phyloP scores from a whole-genome alignment of 805 yeast species.

The Candida berthetii region DNA sequence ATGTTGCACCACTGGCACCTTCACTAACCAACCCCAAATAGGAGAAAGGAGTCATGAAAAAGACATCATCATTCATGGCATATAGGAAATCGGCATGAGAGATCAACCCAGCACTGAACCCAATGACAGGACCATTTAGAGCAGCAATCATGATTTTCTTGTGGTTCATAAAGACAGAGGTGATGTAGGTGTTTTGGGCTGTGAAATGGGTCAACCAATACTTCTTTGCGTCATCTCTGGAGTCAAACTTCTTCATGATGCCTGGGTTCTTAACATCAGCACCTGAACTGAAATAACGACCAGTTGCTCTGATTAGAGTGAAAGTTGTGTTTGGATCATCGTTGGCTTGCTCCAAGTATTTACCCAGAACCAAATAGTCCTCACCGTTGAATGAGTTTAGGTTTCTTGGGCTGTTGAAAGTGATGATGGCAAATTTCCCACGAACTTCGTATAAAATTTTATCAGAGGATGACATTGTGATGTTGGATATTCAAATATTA shows the following conservation, averaged over 20 bases:
- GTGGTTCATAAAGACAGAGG: constrained; percentile 65
- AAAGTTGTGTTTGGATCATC: constrained; percentile 50
- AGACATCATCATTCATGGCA: constrained; percentile 50
- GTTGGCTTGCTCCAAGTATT: constrained; percentile 56
- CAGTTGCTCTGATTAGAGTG: constrained; percentile 66
- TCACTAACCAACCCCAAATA: constrained; percentile 80
- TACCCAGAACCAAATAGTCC: constrained; percentile 58
- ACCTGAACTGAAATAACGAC: constrained; percentile 79
- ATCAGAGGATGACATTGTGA: constrained; percentile 13
- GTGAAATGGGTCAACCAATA: constrained; percentile 53
- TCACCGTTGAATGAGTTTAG: constrained; percentile 63
- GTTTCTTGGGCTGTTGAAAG: constrained; percentile 52
- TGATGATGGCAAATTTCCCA: constrained; percentile 53
- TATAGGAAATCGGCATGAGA: constrained; percentile 75
- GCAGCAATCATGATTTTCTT: constrained; percentile 65
- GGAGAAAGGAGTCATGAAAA: constrained; percentile 70
- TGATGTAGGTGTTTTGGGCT: constrained; percentile 66
- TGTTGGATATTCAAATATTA: neutral
- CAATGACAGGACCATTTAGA: constrained; percentile 84
- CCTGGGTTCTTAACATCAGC: constrained; percentile 53
- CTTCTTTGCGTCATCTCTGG: constrained; percentile 19
- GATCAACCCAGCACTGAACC: constrained; percentile 68
- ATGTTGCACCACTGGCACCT: constrained; percentile 67
- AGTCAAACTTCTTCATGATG: constrained; percentile 5
- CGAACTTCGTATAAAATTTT: constrained; percentile 25